A percentile compares a stretch with the other conserved stretches of the same genome.
Conservation (phyloP, 2,329 filamentous ascomycete species). For the Aspergillus sergii region DNA sequence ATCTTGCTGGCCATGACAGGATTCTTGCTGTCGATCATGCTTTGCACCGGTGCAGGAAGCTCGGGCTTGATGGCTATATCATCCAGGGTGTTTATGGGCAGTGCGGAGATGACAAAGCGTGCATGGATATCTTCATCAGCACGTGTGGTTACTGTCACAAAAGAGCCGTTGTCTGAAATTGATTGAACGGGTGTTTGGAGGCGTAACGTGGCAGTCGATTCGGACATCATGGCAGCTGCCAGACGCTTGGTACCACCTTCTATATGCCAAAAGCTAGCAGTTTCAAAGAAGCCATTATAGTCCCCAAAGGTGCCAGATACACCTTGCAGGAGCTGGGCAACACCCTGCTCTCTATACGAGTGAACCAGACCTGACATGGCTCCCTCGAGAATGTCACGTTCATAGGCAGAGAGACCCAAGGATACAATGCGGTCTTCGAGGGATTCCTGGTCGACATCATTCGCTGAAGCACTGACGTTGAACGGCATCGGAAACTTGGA, state of each 20-base stretch:
- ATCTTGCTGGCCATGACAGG: not conserved
- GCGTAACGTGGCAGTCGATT: not conserved
- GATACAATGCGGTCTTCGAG: not conserved
- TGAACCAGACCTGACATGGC: not conserved
- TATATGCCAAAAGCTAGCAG: not conserved
- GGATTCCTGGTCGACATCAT: not conserved
- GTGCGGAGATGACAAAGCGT: not conserved
- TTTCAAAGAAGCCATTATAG: conserved; percentile 2
- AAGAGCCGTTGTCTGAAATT: not conserved
- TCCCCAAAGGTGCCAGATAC: not conserved
- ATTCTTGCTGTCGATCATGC: not conserved
- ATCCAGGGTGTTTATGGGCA: not conserved
- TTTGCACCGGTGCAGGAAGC: not conserved
- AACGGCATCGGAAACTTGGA: not conserved
- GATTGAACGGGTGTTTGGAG: not conserved
- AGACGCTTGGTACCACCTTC: not conserved
- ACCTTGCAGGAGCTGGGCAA: not conserved
- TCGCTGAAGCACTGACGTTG: not conserved
- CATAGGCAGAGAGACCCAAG: not conserved
- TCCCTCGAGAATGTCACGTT: not conserved
- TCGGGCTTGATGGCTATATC: not conserved
- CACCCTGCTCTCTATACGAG: not conserved
- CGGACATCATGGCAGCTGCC: not conserved
- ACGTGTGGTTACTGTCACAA: not conserved
- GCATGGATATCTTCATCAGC: not conserved